phyloP scores from a whole-genome alignment of 768 basidiomycete genomes.

The Boletus barrowsii region DNA sequence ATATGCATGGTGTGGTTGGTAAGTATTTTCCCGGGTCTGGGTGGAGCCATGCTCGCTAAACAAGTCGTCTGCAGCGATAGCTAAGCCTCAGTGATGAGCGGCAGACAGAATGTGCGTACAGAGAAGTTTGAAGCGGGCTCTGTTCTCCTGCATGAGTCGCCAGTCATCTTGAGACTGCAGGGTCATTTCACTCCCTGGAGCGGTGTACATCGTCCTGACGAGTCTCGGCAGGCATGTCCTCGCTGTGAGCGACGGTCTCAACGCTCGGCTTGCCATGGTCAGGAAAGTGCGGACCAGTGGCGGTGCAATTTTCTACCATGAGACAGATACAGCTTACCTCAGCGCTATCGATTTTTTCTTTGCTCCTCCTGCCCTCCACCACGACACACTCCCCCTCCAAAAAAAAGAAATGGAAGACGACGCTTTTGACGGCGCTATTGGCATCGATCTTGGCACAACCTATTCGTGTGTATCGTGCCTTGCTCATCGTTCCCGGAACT shows the following conservation, averaged over 20 bases:
- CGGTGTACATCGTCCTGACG: conserved; percentile 28
- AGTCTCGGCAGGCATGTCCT: conserved; percentile 23
- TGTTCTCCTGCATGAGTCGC: conserved; percentile 56
- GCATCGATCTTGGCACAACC: conserved; percentile 96
- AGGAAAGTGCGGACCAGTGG: conserved; percentile 20
- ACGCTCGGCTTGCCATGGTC: conserved; percentile 28
- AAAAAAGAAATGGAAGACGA: conserved; percentile 78
- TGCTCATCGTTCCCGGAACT: conserved; percentile 21
- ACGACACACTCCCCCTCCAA: conserved; percentile 30
- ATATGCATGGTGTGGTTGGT: conserved; percentile 68
- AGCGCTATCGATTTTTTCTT: conserved; percentile 42
- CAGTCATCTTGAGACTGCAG: conserved; percentile 60
- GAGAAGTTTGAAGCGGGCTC: conserved; percentile 53
- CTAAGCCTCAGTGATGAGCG: conserved; percentile 9
- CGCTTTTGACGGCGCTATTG: conserved; percentile 89
- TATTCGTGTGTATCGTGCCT: conserved; percentile 68
- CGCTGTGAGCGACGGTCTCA: conserved; percentile 21
- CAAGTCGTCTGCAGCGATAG: conserved; percentile 46
- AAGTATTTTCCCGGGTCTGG: conserved; percentile 62
- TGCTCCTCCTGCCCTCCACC: conserved; percentile 29
- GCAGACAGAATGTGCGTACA: conserved; percentile 40
- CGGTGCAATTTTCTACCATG: conserved; percentile 29
- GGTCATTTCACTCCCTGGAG: conserved; percentile 27
- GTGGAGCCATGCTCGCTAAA: conserved; percentile 77
- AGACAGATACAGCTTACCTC: conserved; percentile 48